Evolutionary conservation across 495 filamentous ascomycete genomes (phyloP).

Genomic region (Haplographium delicatum): DNA sequence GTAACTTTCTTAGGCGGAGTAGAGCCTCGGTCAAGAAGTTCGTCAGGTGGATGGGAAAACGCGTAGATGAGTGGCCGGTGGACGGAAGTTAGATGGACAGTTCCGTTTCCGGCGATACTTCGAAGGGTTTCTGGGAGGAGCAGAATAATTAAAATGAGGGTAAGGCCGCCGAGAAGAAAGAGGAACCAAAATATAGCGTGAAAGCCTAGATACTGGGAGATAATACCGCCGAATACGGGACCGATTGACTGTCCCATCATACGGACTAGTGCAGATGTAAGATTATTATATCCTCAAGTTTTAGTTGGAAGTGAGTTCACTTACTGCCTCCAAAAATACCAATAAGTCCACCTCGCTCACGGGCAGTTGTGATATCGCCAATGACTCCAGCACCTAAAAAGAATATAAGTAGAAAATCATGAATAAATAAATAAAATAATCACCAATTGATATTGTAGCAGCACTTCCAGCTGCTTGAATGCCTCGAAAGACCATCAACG

Average conservation of each 20-base stretch:
- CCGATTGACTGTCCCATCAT: slow-evolving; percentile 28
- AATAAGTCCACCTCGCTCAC: slow-evolving; percentile 48
- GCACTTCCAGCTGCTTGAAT: slow-evolving; percentile 57
- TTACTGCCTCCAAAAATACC: slow-evolving; percentile 47
- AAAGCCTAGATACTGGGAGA: slow-evolving; percentile 47
- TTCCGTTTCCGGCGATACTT: slow-evolving; percentile 49
- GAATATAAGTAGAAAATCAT: no score
- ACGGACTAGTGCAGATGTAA: slow-evolving; percentile 10
- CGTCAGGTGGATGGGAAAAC: neutral
- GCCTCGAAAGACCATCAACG: slow-evolving; percentile 53
- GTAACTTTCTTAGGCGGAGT: slow-evolving; percentile 7
- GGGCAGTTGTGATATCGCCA: slow-evolving; percentile 48
- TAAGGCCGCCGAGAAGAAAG: slow-evolving; percentile 38
- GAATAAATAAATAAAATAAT: no score
- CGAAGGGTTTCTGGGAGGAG: slow-evolving; percentile 52
- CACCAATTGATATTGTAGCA: slow-evolving; percentile 45
- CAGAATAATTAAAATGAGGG: slow-evolving; percentile 36
- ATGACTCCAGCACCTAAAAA: slow-evolving; percentile 43
- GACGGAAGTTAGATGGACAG: slow-evolving; percentile 14
- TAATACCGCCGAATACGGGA: slow-evolving; percentile 47
- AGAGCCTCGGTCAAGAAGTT: neutral
- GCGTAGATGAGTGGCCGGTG: slow-evolving; percentile 15
- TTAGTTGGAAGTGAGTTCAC: slow-evolving; percentile 28
- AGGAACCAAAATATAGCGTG: slow-evolving; percentile 54
- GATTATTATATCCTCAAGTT: no score